Evolutionary conservation across 1,284 basidiomycete species (phyloP).

Genomic region (Ustilago shanxiensis): DNA sequence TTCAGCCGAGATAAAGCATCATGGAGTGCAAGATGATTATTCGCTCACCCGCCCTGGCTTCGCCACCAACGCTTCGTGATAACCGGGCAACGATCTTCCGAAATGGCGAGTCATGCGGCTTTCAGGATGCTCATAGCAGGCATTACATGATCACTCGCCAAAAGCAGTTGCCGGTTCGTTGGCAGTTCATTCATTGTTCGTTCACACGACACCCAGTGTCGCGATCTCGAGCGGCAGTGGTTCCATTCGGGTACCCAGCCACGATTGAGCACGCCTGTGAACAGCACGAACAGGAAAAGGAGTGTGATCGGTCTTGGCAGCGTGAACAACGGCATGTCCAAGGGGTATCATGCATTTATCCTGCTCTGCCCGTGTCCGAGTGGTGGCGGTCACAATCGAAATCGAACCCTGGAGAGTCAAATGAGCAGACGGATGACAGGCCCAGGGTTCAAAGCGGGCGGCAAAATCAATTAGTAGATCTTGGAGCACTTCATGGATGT

Average conservation of each 20-base stretch:
- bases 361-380: conserved; percentile 3
- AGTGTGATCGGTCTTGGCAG: conserved; percentile 9
- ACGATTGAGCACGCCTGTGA: background rate
- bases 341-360: conserved; percentile 10
- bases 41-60: background rate
- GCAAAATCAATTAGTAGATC: background rate
- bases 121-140: too few relatives aligned
- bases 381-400: background rate
- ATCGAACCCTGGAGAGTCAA: background rate
- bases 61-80: background rate
- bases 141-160: background rate
- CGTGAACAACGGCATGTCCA: background rate
- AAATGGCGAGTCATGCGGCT: background rate
- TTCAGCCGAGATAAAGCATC: background rate
- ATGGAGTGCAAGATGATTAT: background rate
- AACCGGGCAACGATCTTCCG: background rate
- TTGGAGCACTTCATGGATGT: background rate
- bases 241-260: background rate
- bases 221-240: background rate
- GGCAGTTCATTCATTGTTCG: background rate
- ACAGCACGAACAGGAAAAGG: background rate
- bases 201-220: background rate
- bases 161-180: background rate
- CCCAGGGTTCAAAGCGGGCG: background rate
- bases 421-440: background rate